Base-by-base conservation (phyloP, 164 flowering plant genomes). In the Tinospora cordifolia region DNA sequence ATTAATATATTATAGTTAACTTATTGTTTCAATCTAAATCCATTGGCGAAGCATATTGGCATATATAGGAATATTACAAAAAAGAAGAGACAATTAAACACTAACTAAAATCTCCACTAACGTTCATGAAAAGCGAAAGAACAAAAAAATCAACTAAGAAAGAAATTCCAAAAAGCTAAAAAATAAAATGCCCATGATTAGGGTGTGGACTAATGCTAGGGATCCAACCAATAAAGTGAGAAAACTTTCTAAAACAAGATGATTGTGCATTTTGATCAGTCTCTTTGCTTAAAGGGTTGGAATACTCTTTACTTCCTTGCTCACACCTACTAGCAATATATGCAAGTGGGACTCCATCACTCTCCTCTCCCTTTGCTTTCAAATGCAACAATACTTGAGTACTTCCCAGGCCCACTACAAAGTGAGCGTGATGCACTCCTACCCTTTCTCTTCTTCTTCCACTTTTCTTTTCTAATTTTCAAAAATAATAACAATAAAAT, bases 281-380 rank as follows among this genome's bases (percentile, higher is more conserved):
- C 24, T 54, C 60, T 54, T 54, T 54, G 60, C 60, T 54, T 54
- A 54, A 54, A 54, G 60, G 60, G 60, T n/a, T 54, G 60, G 60
- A 54, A 54, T 54, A 3, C 60, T 10, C 60, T 54, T 54, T 54
- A 54, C 24, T 30, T 30, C 36, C 36, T 30, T 30, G n/a, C n/a
- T n/a, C n/a, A 30, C 36, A 30, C 2, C 36, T 30, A 30, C 36
- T 30, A 54, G 24, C 60, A n/a, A n/a, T n/a, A n/a, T n/a, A n/a
- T n/a, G n/a, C n/a, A n/a, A 54, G 24, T 54, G 60, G 60, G 60
- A 54, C n/a, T 54, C 60, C 24, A 54, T 54, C 60, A n/a, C 60
- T 54, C 60, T 54, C 2, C 36, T 30, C 36, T 54, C 22, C 22
- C 24, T 54, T 54, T 54, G 60, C 60, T 54, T 54, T 54, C 60